Evolutionary conservation across 306 rosid species (phyloP).

Genomic region (Gastrolobium villosum): DNA sequence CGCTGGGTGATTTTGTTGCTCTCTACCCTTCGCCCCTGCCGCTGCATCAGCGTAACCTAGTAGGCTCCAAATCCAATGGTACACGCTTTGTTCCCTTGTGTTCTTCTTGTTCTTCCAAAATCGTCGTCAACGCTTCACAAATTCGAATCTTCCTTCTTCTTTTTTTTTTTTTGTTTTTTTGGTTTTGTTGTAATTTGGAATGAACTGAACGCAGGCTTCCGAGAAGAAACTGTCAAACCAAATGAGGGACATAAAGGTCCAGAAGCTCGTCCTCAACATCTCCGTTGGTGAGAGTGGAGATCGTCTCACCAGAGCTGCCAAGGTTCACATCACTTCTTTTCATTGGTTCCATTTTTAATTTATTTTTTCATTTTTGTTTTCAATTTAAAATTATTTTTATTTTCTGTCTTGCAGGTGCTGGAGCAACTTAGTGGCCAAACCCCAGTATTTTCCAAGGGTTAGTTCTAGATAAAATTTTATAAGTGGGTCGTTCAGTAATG

Average conservation of each 20-base stretch:
- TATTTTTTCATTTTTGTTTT: neutral
- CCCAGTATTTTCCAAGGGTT: constrained; percentile 76
- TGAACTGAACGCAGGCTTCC: constrained; percentile 60
- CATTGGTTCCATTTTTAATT: neutral
- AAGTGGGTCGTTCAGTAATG: constrained; percentile 30
- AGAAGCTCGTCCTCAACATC: constrained; percentile 84
- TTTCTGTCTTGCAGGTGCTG: constrained; percentile 58
- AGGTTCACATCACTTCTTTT: constrained; percentile 49
- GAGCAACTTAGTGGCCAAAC: constrained; percentile 86
- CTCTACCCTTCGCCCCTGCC: neutral
- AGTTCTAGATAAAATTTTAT: neutral
- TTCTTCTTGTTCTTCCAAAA: neutral
- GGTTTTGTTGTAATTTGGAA: constrained; percentile 1
- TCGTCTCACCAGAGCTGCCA: constrained; percentile 86
- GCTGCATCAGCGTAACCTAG: constrained; percentile 22
- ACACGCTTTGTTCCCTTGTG: neutral
- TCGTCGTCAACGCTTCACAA: neutral
- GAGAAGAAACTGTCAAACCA: constrained; percentile 82
- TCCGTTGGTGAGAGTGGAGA: constrained; percentile 90
- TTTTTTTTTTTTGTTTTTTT: neutral
- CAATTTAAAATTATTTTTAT: neutral
- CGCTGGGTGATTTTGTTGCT: neutral
- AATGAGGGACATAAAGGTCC: constrained; percentile 85
- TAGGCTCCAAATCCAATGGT: constrained; percentile 42
- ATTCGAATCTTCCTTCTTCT: neutral